Base-by-base conservation (phyloP, 2,329 filamentous ascomycete genomes). In the Aspergillus glaucus region DNA sequence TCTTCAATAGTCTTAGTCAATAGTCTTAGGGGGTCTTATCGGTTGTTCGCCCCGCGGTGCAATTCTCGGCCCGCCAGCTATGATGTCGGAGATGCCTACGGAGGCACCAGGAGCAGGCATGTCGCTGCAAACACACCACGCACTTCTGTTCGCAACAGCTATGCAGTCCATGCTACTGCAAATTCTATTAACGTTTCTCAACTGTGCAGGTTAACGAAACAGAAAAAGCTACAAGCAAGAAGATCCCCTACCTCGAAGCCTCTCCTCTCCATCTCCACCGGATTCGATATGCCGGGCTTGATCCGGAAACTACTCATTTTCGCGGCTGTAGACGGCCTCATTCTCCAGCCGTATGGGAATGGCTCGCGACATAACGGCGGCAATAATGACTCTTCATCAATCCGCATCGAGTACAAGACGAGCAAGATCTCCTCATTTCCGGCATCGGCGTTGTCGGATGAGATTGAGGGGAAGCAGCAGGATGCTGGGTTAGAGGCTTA, bases 301-400 rank as follows among this genome's bases (percentile, higher is more conserved):
- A 83, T 87, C 50, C 86, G 87, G 65, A 94, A 93, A 71, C 73
- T 95, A 48, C 66, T 90, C 55, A 82, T 95, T 57, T 85, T 85
- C 68, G 88, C 90, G 48, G 84, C 88, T 22, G 81, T 85, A 47
- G 90, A 96, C 62, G 90, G 90, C 49, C 77, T 96, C 46, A 75
- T 95, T 55, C 78, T 96, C 41, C 88, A 93, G 61, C 85, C 87
- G 22, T 73, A 86, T 26, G 76, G 80, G 15, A 82, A 61, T 53
- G 63, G 62, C 43, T 55, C 62, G 46, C 66, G 67, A 43, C 58
- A 61, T 64, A 74, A 57, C 66, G 82, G 61, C 22, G 61, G 51
- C 66, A 70, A 62, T 79, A 83, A 62, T 77, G 80, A 65, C 49
- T 21, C 37, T 1, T 75, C 78, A 50, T 76, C 83, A 19, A 75